These are phyloP conservation scores for Pogostemon cablin DNA, from an alignment of 257 asterid species.

Conservation along the genomic window DNA sequence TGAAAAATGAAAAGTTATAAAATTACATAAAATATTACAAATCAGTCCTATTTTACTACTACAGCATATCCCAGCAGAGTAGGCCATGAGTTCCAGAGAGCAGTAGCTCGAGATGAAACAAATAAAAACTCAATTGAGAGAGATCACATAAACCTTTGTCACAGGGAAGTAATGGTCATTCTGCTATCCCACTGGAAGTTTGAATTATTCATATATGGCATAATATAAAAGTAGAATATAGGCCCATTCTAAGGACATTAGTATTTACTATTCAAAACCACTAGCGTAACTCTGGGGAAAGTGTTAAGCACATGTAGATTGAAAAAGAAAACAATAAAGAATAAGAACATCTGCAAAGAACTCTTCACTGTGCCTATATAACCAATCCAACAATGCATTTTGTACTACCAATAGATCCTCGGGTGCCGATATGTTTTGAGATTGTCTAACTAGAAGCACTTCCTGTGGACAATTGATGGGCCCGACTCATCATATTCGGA, in stretches of 20 bases:
- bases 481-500: conserved; percentile 39
- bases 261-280: background rate
- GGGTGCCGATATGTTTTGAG: conserved; percentile 24
- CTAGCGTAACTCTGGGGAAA: conserved; percentile 26
- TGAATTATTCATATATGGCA: conserved; percentile 30
- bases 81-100: conserved; percentile 26
- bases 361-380: conserved; percentile 28
- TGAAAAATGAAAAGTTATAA: background rate
- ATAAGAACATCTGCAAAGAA: conserved; percentile 21
- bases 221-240: conserved; percentile 22
- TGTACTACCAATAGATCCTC: conserved; percentile 24
- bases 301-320: conserved; percentile 6
- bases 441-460: conserved; percentile 30
- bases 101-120: conserved; percentile 12
- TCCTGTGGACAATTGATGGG: conserved; percentile 39
- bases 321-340: conserved; percentile 19
- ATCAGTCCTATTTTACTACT: conserved; percentile 26
- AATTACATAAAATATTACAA: conserved; percentile 27
- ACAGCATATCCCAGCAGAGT: conserved; percentile 27
- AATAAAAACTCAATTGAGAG: background rate
- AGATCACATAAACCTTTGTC: background rate
- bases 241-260: conserved; percentile 23
- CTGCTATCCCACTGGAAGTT: conserved; percentile 23
- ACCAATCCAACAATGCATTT: conserved; percentile 20
- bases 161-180: background rate